Base-by-base conservation (phyloP, 495 filamentous ascomycete species). In the Alectoria sarmentosa region DNA sequence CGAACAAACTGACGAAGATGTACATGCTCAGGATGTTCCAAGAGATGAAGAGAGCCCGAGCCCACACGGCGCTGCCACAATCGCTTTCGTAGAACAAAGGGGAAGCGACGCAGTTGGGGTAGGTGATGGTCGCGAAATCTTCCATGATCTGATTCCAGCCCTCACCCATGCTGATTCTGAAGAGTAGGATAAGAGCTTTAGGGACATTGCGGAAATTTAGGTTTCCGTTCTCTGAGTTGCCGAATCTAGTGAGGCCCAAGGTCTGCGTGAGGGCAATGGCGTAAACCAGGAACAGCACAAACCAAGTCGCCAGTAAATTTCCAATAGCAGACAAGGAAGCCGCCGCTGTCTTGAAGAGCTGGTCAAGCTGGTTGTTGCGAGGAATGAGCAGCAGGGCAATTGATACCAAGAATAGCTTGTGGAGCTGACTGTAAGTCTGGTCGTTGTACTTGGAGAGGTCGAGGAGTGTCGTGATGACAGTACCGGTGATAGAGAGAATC, bases 1-100 rank as follows among this genome's bases (percentile, higher is more conserved):
- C 91, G 74, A 99, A 99, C 76, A 99, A 80, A 72, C 90, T 96
- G 69, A 98, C 92, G 69, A 99, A 99, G 74, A 99, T 94, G 76
- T 98, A 99, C 94, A 99, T 98, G 88, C 93, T 97, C 73, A 98
- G 83, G 70, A 99, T 91, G 78, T 99, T 99, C 94, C 94, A 99
- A 15, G 89, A 83, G 64, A 97, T 90, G 78, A 99, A 98, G 39
- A 99, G 79, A 54, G 82, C 82, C 41, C 90, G 82, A 21, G 94
- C 92, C 90, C 94, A 98, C 52, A 84, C 82, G 32, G 82, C 82
- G 74, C 94, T 93, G 41, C 94, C 94, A 71, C 94, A 99, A 77
- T 98, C 95, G 70, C 90, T 90, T n/a, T 89, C 75, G 65, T 90
- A 89, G 72, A 93, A 95, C 23, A 80, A 79, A 7, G 72, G 60